Conservation (phyloP, 352 stramenopile species). For the Phytophthora lateralis region DNA sequence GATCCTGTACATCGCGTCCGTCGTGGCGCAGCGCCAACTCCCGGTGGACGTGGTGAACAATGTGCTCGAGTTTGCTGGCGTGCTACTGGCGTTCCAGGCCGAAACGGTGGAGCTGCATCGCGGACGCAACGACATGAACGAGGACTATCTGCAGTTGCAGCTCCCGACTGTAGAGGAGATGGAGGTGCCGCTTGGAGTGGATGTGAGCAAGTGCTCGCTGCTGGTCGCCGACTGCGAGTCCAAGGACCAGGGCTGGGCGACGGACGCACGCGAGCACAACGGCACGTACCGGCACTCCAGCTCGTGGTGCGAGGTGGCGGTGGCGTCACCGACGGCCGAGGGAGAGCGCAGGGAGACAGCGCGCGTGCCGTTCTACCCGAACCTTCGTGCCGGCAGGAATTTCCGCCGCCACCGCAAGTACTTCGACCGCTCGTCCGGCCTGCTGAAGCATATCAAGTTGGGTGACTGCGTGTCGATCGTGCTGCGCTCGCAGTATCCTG, state of each 20-base stretch:
- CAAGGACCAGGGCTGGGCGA: constrained; percentile 79
- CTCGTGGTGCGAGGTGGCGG: constrained; percentile 70
- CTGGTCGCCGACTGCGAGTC: constrained; percentile 63
- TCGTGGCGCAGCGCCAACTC: constrained; percentile 40
- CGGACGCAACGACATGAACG: constrained; percentile 53
- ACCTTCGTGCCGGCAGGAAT: constrained; percentile 51
- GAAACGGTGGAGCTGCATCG: constrained; percentile 36
- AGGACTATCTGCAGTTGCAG: constrained; percentile 56
- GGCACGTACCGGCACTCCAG: constrained; percentile 59
- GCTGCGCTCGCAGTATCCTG: constrained; percentile 62
- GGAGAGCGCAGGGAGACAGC: constrained; percentile 25
- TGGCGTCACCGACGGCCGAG: constrained; percentile 35
- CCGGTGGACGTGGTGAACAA: constrained; percentile 50
- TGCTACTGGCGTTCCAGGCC: constrained; percentile 52
- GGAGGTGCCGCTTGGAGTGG: constrained; percentile 46
- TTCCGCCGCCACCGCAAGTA: constrained; percentile 67
- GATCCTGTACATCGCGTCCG: constrained; percentile 50
- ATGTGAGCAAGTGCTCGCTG: constrained; percentile 42
- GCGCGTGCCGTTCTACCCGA: constrained; percentile 43
- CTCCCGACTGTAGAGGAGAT: constrained; percentile 43
- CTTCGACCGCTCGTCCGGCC: constrained; percentile 33
- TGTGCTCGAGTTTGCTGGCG: constrained; percentile 59
- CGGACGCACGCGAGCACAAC: constrained; percentile 45
- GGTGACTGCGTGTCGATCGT: constrained; percentile 59
- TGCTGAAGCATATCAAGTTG: constrained; percentile 49